Base-by-base conservation (phyloP, 345 rosid genomes). In the Schrenkiella parvula region DNA sequence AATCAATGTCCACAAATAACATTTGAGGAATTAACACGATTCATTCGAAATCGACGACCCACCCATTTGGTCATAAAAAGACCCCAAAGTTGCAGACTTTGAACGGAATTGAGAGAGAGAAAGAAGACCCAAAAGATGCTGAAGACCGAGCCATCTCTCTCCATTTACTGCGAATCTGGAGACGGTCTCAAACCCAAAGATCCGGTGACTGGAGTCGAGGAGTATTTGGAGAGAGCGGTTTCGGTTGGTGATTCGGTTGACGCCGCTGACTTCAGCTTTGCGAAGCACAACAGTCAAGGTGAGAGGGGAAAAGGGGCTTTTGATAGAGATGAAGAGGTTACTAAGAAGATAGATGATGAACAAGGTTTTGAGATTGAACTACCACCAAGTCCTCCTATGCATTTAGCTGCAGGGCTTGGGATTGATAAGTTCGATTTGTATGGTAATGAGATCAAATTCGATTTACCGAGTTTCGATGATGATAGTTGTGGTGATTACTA, bases 381-480 rank as follows among this genome's bases (percentile, higher is more conserved):
- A 63, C 86, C 84, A 11, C 71, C 60, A 65, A 86, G 85, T 71
- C 88, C 88, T 80, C 80, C 82, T 42, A 71, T 87, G 93, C 85
- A 84, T 74, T 89, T 91, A 64, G 90, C 96, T 44, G 25, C 87
- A 4, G 92, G 92, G 1, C 73, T 89, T 64, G 98, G 93, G 59
- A 78, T 85, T 34, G 83, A 80, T 76, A 71, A 58, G 64, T 57
- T 37, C 48, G 79, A 74, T 48, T 73, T 83, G 21, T 78, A 28
- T 9, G 75, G 70, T 68, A 66, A 64, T 23, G 77, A 59, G 63
- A 68, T 69, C 25, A 76, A 70, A 58, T 79, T 83, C 8, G 70
- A 50, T 71, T 43, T 79, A 35, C 81, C 85, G 0, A 51, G 79
- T 22, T 76, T 84, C 13, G 86, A 81, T 22, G 76, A 70, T 56